phyloP scores from a whole-genome alignment of 2,329 filamentous ascomycete genomes.

The Hirsutella rhossiliensis region DNA sequence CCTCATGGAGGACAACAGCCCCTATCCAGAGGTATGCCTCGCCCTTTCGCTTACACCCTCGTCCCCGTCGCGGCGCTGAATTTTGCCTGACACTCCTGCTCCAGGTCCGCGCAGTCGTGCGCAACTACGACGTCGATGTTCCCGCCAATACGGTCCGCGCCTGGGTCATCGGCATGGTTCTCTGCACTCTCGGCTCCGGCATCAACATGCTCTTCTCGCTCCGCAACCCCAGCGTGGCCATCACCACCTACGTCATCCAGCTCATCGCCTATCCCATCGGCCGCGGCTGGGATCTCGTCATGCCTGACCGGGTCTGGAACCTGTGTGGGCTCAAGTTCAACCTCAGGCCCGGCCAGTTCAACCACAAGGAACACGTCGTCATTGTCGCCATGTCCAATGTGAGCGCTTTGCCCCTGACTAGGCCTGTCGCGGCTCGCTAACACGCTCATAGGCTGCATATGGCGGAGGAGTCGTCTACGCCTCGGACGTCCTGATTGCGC shows the following conservation, averaged over 20 bases:
- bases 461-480: constrained; percentile 46
- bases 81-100: neutral
- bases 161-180: constrained; percentile 48
- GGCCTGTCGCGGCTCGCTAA: neutral
- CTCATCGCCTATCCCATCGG: constrained; percentile 49
- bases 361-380: constrained; percentile 49
- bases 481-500: constrained; percentile 35
- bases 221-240: constrained; percentile 44
- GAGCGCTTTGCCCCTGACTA: constrained; percentile 11
- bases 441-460: constrained; percentile 34
- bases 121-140: constrained; percentile 52
- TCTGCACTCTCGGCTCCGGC: constrained; percentile 50
- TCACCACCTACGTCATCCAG: constrained; percentile 51
- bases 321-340: constrained; percentile 42
- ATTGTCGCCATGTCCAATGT: constrained; percentile 55
- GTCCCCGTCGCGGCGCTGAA: neutral
- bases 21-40: constrained; percentile 47
- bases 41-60: neutral
- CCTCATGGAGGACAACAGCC: constrained; percentile 51
- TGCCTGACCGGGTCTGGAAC: constrained; percentile 39
- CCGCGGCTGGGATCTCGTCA: constrained; percentile 39
- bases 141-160: constrained; percentile 53
- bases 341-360: constrained; percentile 44
- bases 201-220: constrained; percentile 50
- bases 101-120: constrained; percentile 51